Evolutionary conservation across 371 early-diverging fungal species (phyloP).

Genomic region (Batkoa obscura): DNA sequence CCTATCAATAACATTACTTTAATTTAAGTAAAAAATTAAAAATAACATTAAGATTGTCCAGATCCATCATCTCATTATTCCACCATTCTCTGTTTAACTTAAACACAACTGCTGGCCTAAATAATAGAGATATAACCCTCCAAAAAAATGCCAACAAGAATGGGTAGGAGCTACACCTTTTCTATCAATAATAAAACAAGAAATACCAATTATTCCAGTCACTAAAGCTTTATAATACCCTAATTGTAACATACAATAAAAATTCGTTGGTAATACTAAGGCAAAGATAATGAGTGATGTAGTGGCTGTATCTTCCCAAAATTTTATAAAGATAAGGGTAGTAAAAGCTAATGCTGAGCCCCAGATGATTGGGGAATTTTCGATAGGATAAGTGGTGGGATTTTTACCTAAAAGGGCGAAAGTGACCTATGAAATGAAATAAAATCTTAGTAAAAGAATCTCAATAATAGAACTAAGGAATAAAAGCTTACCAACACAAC

Average conservation of each 20-base stretch:
- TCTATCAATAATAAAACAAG: conserved; percentile 4
- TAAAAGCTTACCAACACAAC: not conserved
- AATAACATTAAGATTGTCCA: too few relatives aligned
- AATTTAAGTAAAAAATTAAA: too few relatives aligned
- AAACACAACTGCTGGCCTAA: not conserved
- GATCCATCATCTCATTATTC: too few relatives aligned
- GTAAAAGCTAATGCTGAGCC: not conserved
- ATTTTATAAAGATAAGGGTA: not conserved
- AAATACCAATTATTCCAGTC: not conserved
- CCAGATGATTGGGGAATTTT: not conserved
- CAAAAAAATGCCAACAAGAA: conserved; percentile 7
- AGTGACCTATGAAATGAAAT: not conserved
- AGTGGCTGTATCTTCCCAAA: conserved; percentile 6
- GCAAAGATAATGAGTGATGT: not conserved
- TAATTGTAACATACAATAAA: not conserved
- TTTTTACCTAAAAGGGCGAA: not conserved
- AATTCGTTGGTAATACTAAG: not conserved
- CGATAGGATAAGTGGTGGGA: not conserved
- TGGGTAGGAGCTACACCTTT: conserved; percentile 2
- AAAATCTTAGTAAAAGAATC: not conserved
- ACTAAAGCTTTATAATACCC: not conserved
- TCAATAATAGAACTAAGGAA: not conserved
- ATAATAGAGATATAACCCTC: conserved; percentile 5
- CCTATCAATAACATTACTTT: too few relatives aligned
- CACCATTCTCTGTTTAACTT: too few relatives aligned